Evolutionary conservation across 495 filamentous ascomycete species (phyloP), one percentile per base, ranked within the genome.

Genomic region (Neurospora cerealis): DNA sequence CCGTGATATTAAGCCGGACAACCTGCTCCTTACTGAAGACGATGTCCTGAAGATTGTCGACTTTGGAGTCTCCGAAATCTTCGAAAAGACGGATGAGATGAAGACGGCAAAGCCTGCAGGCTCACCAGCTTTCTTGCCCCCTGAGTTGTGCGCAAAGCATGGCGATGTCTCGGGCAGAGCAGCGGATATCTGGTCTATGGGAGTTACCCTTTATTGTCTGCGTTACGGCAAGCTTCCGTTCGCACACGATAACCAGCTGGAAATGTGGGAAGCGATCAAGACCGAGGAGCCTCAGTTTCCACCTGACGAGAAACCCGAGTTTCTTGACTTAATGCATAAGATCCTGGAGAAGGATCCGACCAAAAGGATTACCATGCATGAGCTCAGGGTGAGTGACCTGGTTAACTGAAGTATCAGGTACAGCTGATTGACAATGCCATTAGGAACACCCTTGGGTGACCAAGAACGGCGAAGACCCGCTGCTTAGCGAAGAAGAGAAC

Each of bases 181-280:
- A 4, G 93, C 94, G 8, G 96, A 99, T 83, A 92, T 98, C 38
- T 99, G 96, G 96, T 97, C 96, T 0, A 99, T 99, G 96, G 96
- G 96, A 9, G 91, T 98, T 3, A 95, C 95, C 1, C 83, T 99
- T 15, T 98, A 97, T 79, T 99, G 96, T 80, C 86, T 99, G 28
- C 88, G 92, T 54, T 99, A 96, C 80, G 96, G 96, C 17, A 85
- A 83, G 54, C 88, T 99, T 62, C 96, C 96, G 0, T 99, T 98
- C 77, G 91, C 92, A 75, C 87, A 91, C 71, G 82, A 86, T 11
- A 90, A 89, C 39, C 89, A 98, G 42, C 84, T 98, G 48, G 94
- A 97, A 36, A 87, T 98, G 70, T 98, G 95, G 76, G 90, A 97
- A 74, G 89, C 93, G 8, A 98, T 99, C 80, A 90, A 91, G 74